Conservation (phyloP, 805 yeast genomes). For the Candida methanosorbosa region DNA sequence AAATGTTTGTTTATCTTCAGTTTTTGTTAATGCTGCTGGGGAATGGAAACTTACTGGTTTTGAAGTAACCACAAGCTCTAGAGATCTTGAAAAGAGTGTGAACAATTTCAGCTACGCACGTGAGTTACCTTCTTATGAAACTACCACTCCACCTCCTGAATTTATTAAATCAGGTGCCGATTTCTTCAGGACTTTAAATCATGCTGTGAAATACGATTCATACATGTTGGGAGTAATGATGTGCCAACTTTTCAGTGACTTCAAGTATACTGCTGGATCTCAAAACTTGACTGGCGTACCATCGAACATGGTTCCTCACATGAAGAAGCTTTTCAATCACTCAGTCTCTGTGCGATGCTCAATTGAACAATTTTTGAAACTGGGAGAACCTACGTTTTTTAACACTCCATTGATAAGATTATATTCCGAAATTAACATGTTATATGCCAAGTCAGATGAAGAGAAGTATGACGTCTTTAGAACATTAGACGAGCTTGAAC, state of each 20-base stretch:
- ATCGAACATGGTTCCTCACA: conserved; percentile 23
- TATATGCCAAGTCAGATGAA: conserved; percentile 36
- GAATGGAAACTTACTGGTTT: conserved; percentile 84
- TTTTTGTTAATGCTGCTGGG: conserved; percentile 61
- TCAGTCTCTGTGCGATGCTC: conserved; percentile 31
- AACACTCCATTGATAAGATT: conserved; percentile 42
- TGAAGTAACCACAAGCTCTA: conserved; percentile 50
- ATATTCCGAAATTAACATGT: conserved; percentile 43
- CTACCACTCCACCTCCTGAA: conserved; percentile 51
- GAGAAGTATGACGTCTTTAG: conserved; percentile 44
- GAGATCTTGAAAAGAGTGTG: conserved; percentile 37
- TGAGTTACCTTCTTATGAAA: conserved; percentile 15
- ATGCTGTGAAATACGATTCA: conserved; percentile 49
- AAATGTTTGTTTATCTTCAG: conserved; percentile 43
- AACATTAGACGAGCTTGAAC: conserved; percentile 25
- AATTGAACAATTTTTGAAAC: conserved; percentile 25
- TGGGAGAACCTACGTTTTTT: conserved; percentile 24
- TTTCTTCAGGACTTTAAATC: conserved; percentile 16
- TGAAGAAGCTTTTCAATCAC: conserved; percentile 31
- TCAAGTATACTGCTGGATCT: too few relatives aligned
- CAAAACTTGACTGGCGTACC: too few relatives aligned
- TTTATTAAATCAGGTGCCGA: conserved; percentile 36
- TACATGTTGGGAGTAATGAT: conserved; percentile 54
- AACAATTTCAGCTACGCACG: conserved; percentile 13
- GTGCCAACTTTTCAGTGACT: too few relatives aligned